Percentiles rank a stretch among this genome's conserved stretches.
These are phyloP conservation scores for Thalassiosira mediterranea DNA, from an alignment of 352 stramenopile species.

Conservation along the genomic window DNA sequence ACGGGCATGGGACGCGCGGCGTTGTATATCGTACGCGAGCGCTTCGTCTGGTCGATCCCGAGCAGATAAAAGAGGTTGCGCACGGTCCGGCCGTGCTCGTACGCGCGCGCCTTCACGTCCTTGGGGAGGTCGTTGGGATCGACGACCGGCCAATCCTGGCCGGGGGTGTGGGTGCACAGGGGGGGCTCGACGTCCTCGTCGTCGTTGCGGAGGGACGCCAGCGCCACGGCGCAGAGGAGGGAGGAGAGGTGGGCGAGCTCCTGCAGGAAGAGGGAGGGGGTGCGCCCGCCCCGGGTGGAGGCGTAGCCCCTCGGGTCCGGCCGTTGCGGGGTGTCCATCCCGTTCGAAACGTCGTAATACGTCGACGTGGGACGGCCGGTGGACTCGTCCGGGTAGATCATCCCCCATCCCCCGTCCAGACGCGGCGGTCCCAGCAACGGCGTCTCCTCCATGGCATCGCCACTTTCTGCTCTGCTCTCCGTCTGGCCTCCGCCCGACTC, in stretches of 20 bases:
- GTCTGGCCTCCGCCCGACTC: not conserved
- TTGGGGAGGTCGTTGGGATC: slow-evolving; percentile 36
- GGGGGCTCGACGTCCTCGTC: slow-evolving; percentile 51
- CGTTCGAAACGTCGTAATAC: slow-evolving; percentile 36
- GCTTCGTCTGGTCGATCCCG: slow-evolving; percentile 31
- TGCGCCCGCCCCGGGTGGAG: slow-evolving; percentile 37
- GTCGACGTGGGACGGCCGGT: slow-evolving; percentile 14
- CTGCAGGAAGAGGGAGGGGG: slow-evolving; percentile 59
- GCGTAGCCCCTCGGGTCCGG: slow-evolving; percentile 49
- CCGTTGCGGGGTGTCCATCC: slow-evolving; percentile 11
- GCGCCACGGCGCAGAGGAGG: slow-evolving; percentile 51
- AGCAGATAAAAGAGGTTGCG: slow-evolving; percentile 29
- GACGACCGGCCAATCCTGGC: slow-evolving; percentile 43
- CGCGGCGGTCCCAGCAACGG: slow-evolving; percentile 48
- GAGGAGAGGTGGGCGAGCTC: slow-evolving; percentile 62
- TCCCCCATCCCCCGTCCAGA: slow-evolving; percentile 58
- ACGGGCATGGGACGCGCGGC: slow-evolving; percentile 45
- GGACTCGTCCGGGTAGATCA: slow-evolving; percentile 30
- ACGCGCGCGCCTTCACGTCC: not conserved
- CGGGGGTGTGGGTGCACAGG: slow-evolving; percentile 42
- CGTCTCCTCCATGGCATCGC: slow-evolving; percentile 16
- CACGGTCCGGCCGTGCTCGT: slow-evolving; percentile 19
- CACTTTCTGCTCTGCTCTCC: not conserved
- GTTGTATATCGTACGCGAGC: slow-evolving; percentile 48
- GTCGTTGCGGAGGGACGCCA: slow-evolving; percentile 63